Percentiles rank a stretch among this genome's conserved stretches.
These are phyloP conservation scores for Colletotrichum sp. DNA, from an alignment of 2,329 filamentous ascomycete species.

Conservation along the genomic window DNA sequence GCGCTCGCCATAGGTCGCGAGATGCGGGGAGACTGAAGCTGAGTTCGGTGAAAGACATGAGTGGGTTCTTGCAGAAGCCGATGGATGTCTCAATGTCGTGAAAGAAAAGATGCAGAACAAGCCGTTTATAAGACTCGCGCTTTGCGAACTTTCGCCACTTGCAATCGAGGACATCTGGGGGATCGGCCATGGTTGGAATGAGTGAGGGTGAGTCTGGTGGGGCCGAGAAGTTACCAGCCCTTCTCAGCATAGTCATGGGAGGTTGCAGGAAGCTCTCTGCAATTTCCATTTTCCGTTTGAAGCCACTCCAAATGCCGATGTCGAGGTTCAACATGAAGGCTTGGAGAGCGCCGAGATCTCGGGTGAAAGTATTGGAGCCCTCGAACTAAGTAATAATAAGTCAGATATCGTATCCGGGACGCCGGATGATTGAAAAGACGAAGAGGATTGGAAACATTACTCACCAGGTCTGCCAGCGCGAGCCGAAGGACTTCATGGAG, in stretches of 20 bases:
- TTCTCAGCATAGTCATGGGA: constrained; percentile 38
- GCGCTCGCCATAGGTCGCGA: constrained; percentile 27
- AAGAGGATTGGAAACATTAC: background rate
- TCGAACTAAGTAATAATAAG: constrained; percentile 30
- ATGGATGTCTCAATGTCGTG: constrained; percentile 34
- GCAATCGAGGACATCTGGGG: constrained; percentile 19
- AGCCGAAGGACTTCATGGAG: constrained; percentile 40
- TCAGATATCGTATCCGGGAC: background rate
- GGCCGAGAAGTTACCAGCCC: constrained; percentile 32
- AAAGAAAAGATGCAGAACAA: constrained; percentile 29
- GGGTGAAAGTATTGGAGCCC: constrained; percentile 31
- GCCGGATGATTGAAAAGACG: background rate
- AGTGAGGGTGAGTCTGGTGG: constrained; percentile 1
- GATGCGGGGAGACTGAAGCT: constrained; percentile 26
- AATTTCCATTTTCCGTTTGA: constrained; percentile 42
- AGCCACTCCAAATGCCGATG: constrained; percentile 39
- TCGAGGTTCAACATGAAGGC: constrained; percentile 37
- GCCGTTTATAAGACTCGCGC: constrained; percentile 34
- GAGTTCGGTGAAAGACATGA: constrained; percentile 34
- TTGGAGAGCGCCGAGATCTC: constrained; percentile 35
- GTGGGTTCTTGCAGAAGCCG: constrained; percentile 29
- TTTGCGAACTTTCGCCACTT: constrained; percentile 27
- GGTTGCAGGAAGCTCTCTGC: constrained; percentile 40
- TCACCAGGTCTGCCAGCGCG: constrained; percentile 26
- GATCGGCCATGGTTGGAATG: constrained; percentile 1